phyloP scores from a whole-genome alignment of 2,329 filamentous ascomycete genomes.

The Ophiocordyceps camponoti-leonardi region DNA sequence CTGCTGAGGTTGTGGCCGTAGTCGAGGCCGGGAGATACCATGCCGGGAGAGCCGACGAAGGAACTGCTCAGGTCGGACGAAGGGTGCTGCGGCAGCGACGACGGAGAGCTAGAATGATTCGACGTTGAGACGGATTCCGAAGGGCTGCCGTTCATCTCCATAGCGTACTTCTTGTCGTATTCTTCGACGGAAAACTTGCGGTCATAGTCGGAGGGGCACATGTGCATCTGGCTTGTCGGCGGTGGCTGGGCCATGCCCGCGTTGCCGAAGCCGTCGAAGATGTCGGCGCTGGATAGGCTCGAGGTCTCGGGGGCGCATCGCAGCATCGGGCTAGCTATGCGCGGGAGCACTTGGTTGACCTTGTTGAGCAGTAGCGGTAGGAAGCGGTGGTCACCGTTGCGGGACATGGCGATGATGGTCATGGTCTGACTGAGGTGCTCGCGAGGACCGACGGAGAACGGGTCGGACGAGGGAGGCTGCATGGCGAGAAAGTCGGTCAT shows the following conservation, averaged over 20 bases:
- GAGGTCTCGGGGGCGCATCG: conserved; percentile 38
- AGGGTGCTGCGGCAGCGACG: conserved; percentile 10
- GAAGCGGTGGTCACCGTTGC: conserved; percentile 61
- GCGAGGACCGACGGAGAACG: conserved; percentile 49
- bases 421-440: conserved; percentile 58
- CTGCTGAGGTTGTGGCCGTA: conserved; percentile 26
- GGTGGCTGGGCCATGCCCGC: conserved; percentile 39
- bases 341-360: conserved; percentile 53
- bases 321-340: conserved; percentile 41
- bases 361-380: conserved; percentile 62
- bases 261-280: conserved; percentile 50
- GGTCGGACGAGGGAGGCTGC: conserved; percentile 39
- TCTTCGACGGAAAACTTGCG: conserved; percentile 26
- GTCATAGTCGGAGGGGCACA: conserved; percentile 28
- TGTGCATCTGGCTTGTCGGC: conserved; percentile 15
- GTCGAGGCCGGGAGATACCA: conserved; percentile 36
- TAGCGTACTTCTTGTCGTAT: conserved; percentile 20
- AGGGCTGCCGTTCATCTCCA: conserved; percentile 16
- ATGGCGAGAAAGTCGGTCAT: conserved; percentile 57
- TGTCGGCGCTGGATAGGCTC: conserved; percentile 36
- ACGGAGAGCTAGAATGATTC: conserved; percentile 12
- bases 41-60: conserved; percentile 33
- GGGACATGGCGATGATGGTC: conserved; percentile 49
- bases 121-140: conserved; percentile 16
- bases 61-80: conserved; percentile 25